These are phyloP conservation scores for Ceratopteris richardii DNA, from an alignment of 75 land plant genomes.

Conservation along the genomic window DNA sequence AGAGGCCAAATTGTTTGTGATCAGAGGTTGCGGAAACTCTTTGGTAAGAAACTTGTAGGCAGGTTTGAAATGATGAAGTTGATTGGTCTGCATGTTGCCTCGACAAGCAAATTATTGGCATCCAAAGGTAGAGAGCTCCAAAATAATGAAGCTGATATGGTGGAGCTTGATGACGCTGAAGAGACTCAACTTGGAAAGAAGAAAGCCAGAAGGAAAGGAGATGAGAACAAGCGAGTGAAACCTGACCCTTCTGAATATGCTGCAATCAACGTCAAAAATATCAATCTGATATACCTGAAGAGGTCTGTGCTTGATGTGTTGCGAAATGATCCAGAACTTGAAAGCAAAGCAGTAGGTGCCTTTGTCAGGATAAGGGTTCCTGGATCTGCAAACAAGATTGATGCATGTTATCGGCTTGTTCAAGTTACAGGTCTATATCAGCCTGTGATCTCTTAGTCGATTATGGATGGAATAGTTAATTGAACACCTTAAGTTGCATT, in stretches of 20 bases:
- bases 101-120: constrained; percentile 26
- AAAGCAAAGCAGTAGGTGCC: constrained; percentile 57
- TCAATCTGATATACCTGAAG: constrained; percentile 61
- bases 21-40: constrained; percentile 52
- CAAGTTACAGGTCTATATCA: constrained; percentile 73
- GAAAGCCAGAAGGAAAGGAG: constrained; percentile 36
- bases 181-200: constrained; percentile 36
- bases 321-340: constrained; percentile 44
- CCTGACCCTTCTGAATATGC: constrained; percentile 75
- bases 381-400: constrained; percentile 61
- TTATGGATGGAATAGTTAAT: background rate
- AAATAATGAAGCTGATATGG: constrained; percentile 29
- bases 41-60: constrained; percentile 82
- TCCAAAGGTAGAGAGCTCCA: constrained; percentile 28
- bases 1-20: constrained; percentile 85
- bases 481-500: background rate
- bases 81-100: constrained; percentile 67
- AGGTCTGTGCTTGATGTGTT: constrained; percentile 78
- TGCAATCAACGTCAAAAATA: constrained; percentile 78
- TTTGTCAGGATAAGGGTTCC: constrained; percentile 86
- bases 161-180: constrained; percentile 33
- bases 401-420: constrained; percentile 76
- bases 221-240: constrained; percentile 35
- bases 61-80: constrained; percentile 96
- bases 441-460: background rate